A percentile compares a stretch with the other conserved stretches of the same genome.
phyloP scores from a whole-genome alignment of 2,329 filamentous ascomycete genomes.

The Paecilomyces fulvus region DNA sequence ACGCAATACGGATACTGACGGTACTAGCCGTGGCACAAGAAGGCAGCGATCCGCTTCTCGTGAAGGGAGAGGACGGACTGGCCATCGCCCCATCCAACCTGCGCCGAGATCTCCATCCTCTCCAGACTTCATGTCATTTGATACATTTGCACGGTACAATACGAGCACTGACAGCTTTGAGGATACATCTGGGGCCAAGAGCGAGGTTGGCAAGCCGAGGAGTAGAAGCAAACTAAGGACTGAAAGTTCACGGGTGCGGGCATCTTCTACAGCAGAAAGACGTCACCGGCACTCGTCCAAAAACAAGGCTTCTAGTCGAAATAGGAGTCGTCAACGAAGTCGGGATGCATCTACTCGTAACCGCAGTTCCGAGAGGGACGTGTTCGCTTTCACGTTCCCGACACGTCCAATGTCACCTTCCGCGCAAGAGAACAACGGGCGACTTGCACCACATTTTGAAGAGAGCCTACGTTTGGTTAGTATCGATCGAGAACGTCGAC shows the following conservation, averaged over 20 bases:
- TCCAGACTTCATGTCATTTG: constrained; percentile 87
- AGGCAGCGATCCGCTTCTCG: constrained; percentile 50
- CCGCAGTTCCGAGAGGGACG: constrained; percentile 53
- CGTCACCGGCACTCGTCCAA: constrained; percentile 30
- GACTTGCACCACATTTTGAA: constrained; percentile 53
- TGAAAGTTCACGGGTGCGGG: constrained; percentile 19
- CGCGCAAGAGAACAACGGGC: constrained; percentile 39
- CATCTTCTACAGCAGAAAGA: constrained; percentile 15
- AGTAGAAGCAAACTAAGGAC: constrained; percentile 48
- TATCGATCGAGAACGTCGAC: constrained; percentile 37
- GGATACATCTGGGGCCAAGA: constrained; percentile 39
- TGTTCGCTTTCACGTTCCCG: constrained; percentile 59
- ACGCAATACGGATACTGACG: constrained; percentile 30
- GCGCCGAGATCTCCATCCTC: constrained; percentile 85
- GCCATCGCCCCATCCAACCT: constrained; percentile 60
- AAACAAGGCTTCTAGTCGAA: constrained; percentile 30
- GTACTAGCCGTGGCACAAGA: constrained; percentile 41
- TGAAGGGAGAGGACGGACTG: constrained; percentile 57
- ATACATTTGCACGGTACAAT: constrained; percentile 54
- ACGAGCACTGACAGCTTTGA: constrained; percentile 40
- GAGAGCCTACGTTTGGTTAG: constrained; percentile 43
- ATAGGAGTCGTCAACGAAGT: constrained; percentile 29
- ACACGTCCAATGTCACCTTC: constrained; percentile 63
- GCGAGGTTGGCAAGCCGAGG: constrained; percentile 23
- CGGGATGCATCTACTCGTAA: constrained; percentile 39